phyloP scores from a whole-genome alignment of 805 yeast genomes.

The Kodamaea leandrae region DNA sequence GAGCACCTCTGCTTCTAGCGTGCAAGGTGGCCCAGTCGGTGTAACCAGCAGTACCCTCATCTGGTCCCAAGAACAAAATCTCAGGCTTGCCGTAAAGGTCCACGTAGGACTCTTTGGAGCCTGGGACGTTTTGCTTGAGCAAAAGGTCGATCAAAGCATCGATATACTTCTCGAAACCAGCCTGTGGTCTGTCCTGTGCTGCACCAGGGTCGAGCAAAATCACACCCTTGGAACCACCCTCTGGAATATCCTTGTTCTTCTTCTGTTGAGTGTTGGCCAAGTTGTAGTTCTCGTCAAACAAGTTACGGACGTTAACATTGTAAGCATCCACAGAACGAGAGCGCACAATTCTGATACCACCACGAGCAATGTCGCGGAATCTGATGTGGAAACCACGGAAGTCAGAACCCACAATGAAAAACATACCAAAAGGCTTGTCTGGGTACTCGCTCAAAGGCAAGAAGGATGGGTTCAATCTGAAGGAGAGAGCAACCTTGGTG shows the following conservation, averaged over 20 bases:
- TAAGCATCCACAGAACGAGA: slow-evolving; percentile 85
- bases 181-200: slow-evolving; percentile 75
- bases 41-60: slow-evolving; percentile 94
- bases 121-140: slow-evolving; percentile 66
- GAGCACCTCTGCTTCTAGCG: slow-evolving; percentile 88
- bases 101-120: slow-evolving; percentile 77
- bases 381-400: slow-evolving; percentile 97
- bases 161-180: slow-evolving; percentile 88
- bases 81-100: slow-evolving; percentile 83
- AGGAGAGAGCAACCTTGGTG: slow-evolving; percentile 91
- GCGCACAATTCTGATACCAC: slow-evolving; percentile 94
- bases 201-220: slow-evolving; percentile 75
- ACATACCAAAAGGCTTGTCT: slow-evolving; percentile 90
- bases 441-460: slow-evolving; percentile 87
- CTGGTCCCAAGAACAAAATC: slow-evolving; percentile 97
- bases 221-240: slow-evolving; percentile 98
- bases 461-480: slow-evolving; percentile 83
- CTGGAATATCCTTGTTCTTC: slow-evolving; percentile 97
- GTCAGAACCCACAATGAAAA: slow-evolving; percentile 92
- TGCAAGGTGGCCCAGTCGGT: slow-evolving; percentile 98
- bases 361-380: slow-evolving; percentile 95
- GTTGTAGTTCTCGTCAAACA: slow-evolving; percentile 95
- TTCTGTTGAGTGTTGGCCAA: slow-evolving; percentile 95
- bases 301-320: slow-evolving; percentile 75
- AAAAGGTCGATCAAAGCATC: slow-evolving; percentile 87